A percentile compares a stretch with the other conserved stretches of the same genome.
Evolutionary conservation across 306 rosid species (phyloP).

Genomic region (Cucumis melo): DNA sequence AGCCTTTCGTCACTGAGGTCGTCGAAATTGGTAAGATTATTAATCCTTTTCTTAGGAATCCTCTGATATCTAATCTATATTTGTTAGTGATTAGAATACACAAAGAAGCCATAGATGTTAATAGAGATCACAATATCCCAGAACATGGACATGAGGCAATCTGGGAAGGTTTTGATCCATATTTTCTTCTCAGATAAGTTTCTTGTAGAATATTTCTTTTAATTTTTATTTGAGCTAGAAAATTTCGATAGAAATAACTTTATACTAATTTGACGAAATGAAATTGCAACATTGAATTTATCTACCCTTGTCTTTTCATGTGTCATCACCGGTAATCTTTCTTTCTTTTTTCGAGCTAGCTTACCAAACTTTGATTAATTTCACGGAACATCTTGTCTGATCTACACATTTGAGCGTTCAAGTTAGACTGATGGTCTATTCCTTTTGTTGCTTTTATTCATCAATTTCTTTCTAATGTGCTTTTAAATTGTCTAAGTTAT

Average conservation of each 20-base stretch:
- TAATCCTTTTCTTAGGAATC: slow-evolving; percentile 54
- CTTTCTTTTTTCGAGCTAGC: too few species aligned
- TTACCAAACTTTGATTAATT: too few species aligned
- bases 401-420: too few species aligned
- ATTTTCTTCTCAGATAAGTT: slow-evolving; percentile 63
- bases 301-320: neutral
- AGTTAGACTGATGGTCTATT: neutral
- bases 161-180: slow-evolving; percentile 71
- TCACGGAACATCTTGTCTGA: too few species aligned
- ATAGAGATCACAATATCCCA: slow-evolving; percentile 14
- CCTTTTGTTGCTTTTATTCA: neutral
- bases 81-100: slow-evolving; percentile 40
- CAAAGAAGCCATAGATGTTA: slow-evolving; percentile 25
- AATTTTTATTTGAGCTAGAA: neutral
- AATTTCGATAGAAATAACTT: neutral
- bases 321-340: neutral
- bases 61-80: slow-evolving; percentile 53
- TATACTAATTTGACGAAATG: neutral
- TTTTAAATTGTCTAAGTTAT: neutral
- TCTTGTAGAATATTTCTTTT: neutral
- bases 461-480: neutral
- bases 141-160: slow-evolving; percentile 24
- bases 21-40: slow-evolving; percentile 46
- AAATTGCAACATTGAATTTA: neutral
- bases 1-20: slow-evolving; percentile 23